Base-by-base conservation (phyloP, 2,329 filamentous ascomycete genomes). In the Talaromyces sp. region DNA sequence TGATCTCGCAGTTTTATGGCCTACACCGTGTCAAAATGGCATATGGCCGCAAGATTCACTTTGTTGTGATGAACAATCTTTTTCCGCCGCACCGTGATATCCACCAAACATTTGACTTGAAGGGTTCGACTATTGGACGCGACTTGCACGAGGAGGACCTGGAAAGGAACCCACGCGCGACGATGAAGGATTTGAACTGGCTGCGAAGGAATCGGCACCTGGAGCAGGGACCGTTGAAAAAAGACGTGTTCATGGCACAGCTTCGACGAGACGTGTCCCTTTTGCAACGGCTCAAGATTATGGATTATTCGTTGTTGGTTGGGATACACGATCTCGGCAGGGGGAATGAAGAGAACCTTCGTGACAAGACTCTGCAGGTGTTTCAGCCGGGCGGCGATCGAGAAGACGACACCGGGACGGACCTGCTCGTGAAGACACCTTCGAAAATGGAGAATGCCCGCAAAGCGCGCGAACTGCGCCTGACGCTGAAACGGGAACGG, bases 51-150 rank as follows among this genome's bases (percentile, higher is more conserved):
- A 99, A 99, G 79, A 97, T 98, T 59, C 95, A 99, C 76, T 99
- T 99, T 69, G 95, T 99, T 62, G 93, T 99, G 72, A 99, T 99
- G 95, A 99, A 99, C 81, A 99, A 99, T 75, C 84, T 99, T 17
- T 99, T 99, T 71, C 95, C 95, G 13, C 93, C 95, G 7, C 95
- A 99, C 77, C 86, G 93, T 67, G 95, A 99, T 74, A 98, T 99
- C 63, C 95, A 99, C 78, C 87, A 91, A 70, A 99, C 93, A 3
- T 99, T 96, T 71, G 95, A 99, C 74, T 77, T 99, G 67, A 99
- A 99, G 78, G 95, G 95, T 9, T 98, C 95, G 7, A 98, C 93
- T 0, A 86, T 98, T 66, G 95, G 95, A 14, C 86, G 95, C 71
- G 91, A 98, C 74, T 93, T 95, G 73, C 89, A 81, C 68, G 95